Percentiles rank a stretch among this genome's conserved stretches.
phyloP scores from a whole-genome alignment of 2,329 filamentous ascomycete genomes.

The Macrophomina pseudophaseolina region DNA sequence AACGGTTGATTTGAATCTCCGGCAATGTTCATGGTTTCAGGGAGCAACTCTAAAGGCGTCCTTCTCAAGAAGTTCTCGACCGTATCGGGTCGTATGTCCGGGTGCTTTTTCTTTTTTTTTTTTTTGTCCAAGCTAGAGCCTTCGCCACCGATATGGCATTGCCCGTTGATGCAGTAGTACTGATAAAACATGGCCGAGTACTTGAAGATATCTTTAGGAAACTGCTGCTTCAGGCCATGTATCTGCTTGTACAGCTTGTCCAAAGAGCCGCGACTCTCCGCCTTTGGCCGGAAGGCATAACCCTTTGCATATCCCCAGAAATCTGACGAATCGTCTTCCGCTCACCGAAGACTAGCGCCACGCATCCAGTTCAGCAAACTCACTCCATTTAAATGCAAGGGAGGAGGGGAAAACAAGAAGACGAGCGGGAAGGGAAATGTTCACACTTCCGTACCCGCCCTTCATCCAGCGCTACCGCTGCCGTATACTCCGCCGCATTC shows the following conservation, averaged over 20 bases:
- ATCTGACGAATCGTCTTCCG: constrained; percentile 34
- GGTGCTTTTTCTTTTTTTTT: too few species aligned
- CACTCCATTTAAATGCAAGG: too few species aligned
- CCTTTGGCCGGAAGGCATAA: constrained; percentile 33
- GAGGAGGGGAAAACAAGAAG: not conserved
- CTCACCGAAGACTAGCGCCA: constrained; percentile 43
- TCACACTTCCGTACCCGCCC: constrained; percentile 34
- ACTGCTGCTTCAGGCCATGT: not conserved
- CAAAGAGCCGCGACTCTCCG: constrained; percentile 35
- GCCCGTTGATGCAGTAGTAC: not conserved
- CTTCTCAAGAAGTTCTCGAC: not conserved
- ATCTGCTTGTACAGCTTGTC: constrained; percentile 32
- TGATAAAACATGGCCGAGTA: not conserved
- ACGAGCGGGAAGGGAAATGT: too few species aligned
- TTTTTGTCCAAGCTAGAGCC: not conserved
- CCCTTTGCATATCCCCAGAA: constrained; percentile 33
- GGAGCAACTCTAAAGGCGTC: not conserved
- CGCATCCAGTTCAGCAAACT: too few species aligned
- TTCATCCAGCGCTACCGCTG: constrained; percentile 37
- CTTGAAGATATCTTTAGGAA: not conserved
- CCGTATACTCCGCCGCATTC: constrained; percentile 46
- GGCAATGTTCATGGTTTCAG: not conserved
- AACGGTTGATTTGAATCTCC: not conserved
- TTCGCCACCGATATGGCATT: not conserved
- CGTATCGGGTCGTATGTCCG: not conserved